Conservation (phyloP, 129 eudicot species). For the Ambrosia artemisiifolia region DNA sequence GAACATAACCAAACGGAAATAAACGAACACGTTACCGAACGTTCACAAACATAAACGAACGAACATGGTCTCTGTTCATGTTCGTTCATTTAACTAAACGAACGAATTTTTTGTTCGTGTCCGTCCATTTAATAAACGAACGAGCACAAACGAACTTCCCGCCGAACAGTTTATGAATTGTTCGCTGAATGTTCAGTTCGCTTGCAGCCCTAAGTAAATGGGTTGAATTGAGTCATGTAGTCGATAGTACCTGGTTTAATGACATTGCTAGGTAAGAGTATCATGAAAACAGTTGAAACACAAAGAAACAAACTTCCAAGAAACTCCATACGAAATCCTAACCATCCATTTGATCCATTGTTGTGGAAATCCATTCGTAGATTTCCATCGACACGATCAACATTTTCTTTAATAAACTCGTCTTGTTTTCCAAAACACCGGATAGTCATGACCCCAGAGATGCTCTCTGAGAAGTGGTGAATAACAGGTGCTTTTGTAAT, state of each 20-base stretch:
- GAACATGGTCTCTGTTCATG: no score
- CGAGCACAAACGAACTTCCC: no score
- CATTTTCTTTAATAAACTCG: conserved; percentile 44
- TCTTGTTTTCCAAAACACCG: conserved; percentile 56
- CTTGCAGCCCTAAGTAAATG: no score
- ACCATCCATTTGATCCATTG: conserved; percentile 64
- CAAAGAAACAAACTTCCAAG: conserved; percentile 60
- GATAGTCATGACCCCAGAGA: conserved; percentile 65
- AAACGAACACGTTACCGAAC: no score
- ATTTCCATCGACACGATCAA: conserved; percentile 51
- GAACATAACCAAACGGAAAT: no score
- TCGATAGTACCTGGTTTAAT: conserved; percentile 48
- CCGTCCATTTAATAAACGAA: no score
- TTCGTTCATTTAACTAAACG: no score
- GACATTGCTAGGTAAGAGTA: conserved; percentile 49
- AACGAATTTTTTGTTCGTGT: no score
- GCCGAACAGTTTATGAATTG: no score
- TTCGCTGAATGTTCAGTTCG: no score
- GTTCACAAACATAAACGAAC: no score
- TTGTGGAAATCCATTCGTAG: conserved; percentile 67
- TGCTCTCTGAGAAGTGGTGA: conserved; percentile 67
- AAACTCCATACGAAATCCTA: conserved; percentile 67
- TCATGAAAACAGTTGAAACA: conserved; percentile 51
- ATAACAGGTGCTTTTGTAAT: conserved; percentile 73
- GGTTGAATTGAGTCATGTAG: not conserved